Conservation (phyloP, 2,329 filamentous ascomycete species). For the Cyphellophora attinorum region DNA sequence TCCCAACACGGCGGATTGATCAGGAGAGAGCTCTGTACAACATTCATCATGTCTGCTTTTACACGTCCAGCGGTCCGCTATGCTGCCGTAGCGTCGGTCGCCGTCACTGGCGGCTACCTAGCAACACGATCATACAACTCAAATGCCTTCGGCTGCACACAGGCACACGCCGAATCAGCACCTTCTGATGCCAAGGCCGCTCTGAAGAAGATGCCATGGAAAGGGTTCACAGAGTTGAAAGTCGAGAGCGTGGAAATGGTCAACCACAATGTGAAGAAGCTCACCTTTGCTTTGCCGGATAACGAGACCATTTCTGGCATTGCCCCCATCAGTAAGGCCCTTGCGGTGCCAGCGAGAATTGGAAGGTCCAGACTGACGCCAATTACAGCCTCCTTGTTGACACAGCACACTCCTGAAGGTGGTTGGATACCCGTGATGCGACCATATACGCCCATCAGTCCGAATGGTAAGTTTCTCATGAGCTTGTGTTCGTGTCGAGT, state of each 20-base stretch:
- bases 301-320: constrained; percentile 40
- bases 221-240: constrained; percentile 36
- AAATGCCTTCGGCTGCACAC: constrained; percentile 11
- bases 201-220: constrained; percentile 18
- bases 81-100: constrained; percentile 8
- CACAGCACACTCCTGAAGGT: constrained; percentile 49
- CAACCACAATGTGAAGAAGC: constrained; percentile 50
- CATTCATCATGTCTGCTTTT: not conserved
- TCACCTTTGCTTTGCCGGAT: constrained; percentile 48
- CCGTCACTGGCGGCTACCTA: constrained; percentile 11
- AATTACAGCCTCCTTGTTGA: constrained; percentile 50
- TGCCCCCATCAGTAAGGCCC: constrained; percentile 16
- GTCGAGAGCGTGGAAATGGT: constrained; percentile 44
- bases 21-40: too few relatives aligned
- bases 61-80: constrained; percentile 7
- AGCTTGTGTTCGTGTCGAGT: constrained; percentile 3
- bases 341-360: not conserved
- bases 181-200: constrained; percentile 17
- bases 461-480: constrained; percentile 30
- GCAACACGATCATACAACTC: constrained; percentile 12
- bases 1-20: too few relatives aligned
- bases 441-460: constrained; percentile 57
- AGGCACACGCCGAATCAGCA: constrained; percentile 17
- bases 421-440: constrained; percentile 50
- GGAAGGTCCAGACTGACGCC: not conserved